These are phyloP conservation scores for Epichloe hybrida DNA, from an alignment of 2,329 filamentous ascomycete species.

Conservation along the genomic window DNA sequence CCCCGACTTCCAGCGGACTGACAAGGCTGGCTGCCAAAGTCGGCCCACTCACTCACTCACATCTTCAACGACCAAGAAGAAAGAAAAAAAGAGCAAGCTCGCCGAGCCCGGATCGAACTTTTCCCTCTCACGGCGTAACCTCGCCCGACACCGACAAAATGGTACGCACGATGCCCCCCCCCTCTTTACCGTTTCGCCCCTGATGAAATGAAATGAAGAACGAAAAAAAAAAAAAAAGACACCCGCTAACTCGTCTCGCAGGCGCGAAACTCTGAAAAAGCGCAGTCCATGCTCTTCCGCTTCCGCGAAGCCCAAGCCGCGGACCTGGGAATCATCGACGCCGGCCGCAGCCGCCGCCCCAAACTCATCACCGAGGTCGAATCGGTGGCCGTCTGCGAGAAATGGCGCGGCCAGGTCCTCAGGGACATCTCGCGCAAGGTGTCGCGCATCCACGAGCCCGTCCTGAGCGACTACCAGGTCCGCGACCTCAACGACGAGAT, in stretches of 20 bases:
- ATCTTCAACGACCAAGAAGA: not conserved
- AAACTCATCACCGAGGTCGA: constrained; percentile 81
- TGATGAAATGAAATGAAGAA: too few species aligned
- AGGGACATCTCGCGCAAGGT: constrained; percentile 97
- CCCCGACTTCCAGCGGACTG: not conserved
- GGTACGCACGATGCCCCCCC: not conserved
- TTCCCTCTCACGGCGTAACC: not conserved
- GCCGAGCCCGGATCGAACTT: not conserved
- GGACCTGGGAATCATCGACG: constrained; percentile 91
- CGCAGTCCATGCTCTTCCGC: constrained; percentile 99
- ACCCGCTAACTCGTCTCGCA: constrained; percentile 18
- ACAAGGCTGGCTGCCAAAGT: not conserved
- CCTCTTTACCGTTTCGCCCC: not conserved
- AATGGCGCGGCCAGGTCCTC: constrained; percentile 94
- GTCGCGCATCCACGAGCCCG: constrained; percentile 81
- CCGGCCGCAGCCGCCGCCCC: constrained; percentile 75
- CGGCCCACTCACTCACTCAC: not conserved
- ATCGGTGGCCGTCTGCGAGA: constrained; percentile 77
- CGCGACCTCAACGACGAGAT: constrained; percentile 98
- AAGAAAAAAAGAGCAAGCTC: not conserved
- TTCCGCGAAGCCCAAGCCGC: constrained; percentile 96
- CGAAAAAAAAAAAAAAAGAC: not conserved
- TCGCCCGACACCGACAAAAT: not conserved
- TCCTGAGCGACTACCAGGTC: constrained; percentile 89
- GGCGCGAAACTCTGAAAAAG: constrained; percentile 97